phyloP scores from a whole-genome alignment of 768 basidiomycete species.

The Trametes gibbosa region DNA sequence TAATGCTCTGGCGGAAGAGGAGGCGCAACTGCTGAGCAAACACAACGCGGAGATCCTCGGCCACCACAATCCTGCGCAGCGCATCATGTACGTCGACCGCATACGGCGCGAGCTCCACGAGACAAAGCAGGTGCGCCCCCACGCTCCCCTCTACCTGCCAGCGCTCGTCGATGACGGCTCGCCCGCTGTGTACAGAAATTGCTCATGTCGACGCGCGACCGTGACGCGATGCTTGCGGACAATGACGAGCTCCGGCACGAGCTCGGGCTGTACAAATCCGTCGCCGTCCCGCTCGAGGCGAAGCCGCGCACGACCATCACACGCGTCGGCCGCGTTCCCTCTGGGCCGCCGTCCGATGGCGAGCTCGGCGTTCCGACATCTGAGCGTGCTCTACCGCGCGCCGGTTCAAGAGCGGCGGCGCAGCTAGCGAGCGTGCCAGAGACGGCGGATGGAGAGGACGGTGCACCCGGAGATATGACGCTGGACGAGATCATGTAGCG shows the following conservation, averaged over 20 bases:
- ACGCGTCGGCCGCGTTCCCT: constrained; percentile 31
- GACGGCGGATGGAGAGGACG: constrained; percentile 18
- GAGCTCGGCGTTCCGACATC: not conserved
- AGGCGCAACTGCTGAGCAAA: constrained; percentile 68
- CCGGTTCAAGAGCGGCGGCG: not conserved
- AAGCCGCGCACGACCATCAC: constrained; percentile 35
- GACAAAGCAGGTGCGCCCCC: constrained; percentile 64
- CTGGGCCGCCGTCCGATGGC: not conserved
- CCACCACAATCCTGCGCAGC: constrained; percentile 81
- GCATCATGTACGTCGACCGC: constrained; percentile 83
- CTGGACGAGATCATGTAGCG: constrained; percentile 30
- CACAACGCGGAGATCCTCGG: constrained; percentile 87
- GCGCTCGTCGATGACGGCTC: not conserved
- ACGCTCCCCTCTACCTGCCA: no score
- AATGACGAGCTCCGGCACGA: constrained; percentile 34
- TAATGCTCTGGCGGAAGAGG: constrained; percentile 78
- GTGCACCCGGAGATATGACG: constrained; percentile 28
- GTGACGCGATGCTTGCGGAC: constrained; percentile 28
- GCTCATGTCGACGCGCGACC: constrained; percentile 30
- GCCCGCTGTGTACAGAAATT: constrained; percentile 25
- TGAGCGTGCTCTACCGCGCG: not conserved
- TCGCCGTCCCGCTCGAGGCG: constrained; percentile 27
- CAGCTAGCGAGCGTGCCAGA: constrained; percentile 16
- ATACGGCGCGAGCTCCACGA: constrained; percentile 79
- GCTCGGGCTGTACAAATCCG: constrained; percentile 35